Conservation (phyloP, 2,329 filamentous ascomycete species). For the Xylariaceae sp. region DNA sequence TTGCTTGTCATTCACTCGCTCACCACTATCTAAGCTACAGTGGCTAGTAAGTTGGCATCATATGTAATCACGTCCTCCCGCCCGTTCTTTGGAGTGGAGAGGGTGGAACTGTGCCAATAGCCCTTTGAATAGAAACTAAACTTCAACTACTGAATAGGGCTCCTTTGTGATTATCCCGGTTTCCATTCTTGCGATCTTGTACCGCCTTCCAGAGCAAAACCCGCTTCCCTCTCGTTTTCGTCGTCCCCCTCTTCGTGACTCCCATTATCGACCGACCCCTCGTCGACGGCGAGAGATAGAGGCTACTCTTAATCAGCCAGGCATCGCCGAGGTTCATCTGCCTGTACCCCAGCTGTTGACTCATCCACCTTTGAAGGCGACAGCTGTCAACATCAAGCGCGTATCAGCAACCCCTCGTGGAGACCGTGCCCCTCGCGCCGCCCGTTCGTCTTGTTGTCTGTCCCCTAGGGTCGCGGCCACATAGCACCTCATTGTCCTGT, state of each 20-base stretch:
- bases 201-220: not conserved
- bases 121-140: not conserved
- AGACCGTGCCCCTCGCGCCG: too few relatives aligned
- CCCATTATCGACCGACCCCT: not conserved
- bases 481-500: not conserved
- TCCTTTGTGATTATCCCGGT: not conserved
- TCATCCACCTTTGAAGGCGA: too few relatives aligned
- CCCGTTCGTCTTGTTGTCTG: too few relatives aligned
- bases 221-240: not conserved
- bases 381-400: not conserved
- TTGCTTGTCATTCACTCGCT: constrained; percentile 2
- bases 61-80: not conserved
- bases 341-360: too few relatives aligned
- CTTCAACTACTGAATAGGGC: not conserved
- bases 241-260: not conserved
- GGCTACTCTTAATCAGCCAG: too few relatives aligned
- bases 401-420: too few relatives aligned
- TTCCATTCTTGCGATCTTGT: not conserved
- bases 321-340: too few relatives aligned
- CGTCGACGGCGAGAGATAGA: not conserved
- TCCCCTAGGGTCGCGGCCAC: too few relatives aligned
- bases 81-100: not conserved
- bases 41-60: constrained; percentile 5
- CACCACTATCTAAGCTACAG: not conserved
- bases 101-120: not conserved